phyloP scores from a whole-genome alignment of 116 monocot species.

The Papilionanthe hybrid region DNA sequence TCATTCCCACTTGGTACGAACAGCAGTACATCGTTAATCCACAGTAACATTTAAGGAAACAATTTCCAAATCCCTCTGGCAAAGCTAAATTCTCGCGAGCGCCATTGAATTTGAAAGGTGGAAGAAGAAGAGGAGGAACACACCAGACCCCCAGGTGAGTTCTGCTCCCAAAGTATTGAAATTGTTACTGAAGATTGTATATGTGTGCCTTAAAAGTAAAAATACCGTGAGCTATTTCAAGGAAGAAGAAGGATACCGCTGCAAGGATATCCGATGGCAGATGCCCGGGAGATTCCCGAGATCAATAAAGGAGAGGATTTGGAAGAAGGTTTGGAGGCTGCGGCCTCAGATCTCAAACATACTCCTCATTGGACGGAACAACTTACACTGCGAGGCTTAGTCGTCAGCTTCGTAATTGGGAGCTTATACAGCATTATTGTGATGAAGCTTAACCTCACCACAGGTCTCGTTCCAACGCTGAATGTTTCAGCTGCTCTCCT shows the following conservation, averaged over 20 bases:
- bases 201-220: too few relatives aligned
- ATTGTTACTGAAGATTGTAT: too few relatives aligned
- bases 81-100: background rate
- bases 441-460: conserved; percentile 29
- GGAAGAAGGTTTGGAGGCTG: background rate
- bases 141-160: too few relatives aligned
- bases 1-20: background rate
- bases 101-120: too few relatives aligned
- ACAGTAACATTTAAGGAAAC: too few relatives aligned
- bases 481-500: conserved; percentile 25
- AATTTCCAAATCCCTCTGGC: background rate
- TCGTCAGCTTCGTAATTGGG: conserved; percentile 13
- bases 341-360: background rate
- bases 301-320: conserved; percentile 9
- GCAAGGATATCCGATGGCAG: background rate
- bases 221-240: background rate
- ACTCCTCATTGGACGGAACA: conserved; percentile 19
- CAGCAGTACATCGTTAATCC: background rate
- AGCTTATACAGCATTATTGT: conserved; percentile 22
- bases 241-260: conserved; percentile 1
- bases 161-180: too few relatives aligned
- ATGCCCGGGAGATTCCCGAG: conserved; percentile 2
- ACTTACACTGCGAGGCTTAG: conserved; percentile 11
- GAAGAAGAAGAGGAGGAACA: background rate
- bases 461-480: conserved; percentile 25